A percentile compares a stretch with the other conserved stretches of the same genome.
These are phyloP conservation scores for Geopyxis carbonaria DNA, from an alignment of 495 filamentous ascomycete species.

Conservation along the genomic window DNA sequence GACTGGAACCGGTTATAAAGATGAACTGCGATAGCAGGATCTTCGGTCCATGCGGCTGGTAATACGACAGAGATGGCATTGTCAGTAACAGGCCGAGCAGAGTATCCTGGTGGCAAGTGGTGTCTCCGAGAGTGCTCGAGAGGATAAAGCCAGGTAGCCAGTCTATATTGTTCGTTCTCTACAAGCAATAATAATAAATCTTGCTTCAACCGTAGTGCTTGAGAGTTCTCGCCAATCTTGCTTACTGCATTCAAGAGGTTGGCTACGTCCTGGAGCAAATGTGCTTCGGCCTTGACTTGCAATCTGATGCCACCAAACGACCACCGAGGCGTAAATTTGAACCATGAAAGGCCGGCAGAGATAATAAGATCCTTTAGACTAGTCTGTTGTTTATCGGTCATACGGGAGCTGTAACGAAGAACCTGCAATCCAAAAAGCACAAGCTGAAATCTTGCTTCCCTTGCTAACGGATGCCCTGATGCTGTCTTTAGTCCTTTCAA, in stretches of 20 bases:
- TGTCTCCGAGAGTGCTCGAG: conserved; percentile 50
- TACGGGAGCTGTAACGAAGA: conserved; percentile 44
- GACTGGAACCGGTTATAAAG: conserved; percentile 64
- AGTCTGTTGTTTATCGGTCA: conserved; percentile 44
- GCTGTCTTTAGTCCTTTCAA: conserved; percentile 52
- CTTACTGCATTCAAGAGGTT: conserved; percentile 38
- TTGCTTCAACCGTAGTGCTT: conserved; percentile 59
- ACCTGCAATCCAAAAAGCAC: conserved; percentile 66
- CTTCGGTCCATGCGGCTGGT: conserved; percentile 69
- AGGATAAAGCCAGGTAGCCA: conserved; percentile 82
- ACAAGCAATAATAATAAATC: conserved; percentile 59
- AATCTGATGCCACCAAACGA: conserved; percentile 87
- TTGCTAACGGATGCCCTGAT: conserved; percentile 62
- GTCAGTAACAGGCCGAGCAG: conserved; percentile 19
- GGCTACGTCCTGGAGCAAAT: conserved; percentile 60
- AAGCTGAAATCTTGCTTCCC: conserved; percentile 80
- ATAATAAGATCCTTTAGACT: conserved; percentile 74
- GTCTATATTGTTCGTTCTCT: conserved; percentile 66
- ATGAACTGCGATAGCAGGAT: conserved; percentile 67
- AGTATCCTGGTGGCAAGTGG: conserved; percentile 22
- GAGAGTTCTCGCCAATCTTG: conserved; percentile 39
- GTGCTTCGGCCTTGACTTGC: conserved; percentile 82
- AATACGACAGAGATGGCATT: conserved; percentile 40
- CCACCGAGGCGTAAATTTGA: conserved; percentile 67
- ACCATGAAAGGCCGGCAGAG: conserved; percentile 76